Evolutionary conservation across 768 basidiomycete species (phyloP), one percentile per base, ranked within the genome.

Genomic region (Mrakia frigida): DNA sequence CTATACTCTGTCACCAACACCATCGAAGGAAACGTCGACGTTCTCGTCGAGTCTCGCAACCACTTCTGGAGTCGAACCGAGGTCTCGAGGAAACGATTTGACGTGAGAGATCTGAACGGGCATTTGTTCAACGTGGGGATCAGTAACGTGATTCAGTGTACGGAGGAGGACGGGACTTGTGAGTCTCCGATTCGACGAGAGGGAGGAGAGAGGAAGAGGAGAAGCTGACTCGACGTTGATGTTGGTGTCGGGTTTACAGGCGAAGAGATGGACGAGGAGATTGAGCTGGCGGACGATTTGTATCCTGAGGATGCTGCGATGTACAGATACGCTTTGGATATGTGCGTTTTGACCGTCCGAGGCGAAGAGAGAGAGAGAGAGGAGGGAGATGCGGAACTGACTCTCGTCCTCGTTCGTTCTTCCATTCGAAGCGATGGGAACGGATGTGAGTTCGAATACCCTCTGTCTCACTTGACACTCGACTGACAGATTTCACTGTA

Each of bases 41-140:
- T 43, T 6, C 11, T 43, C 6, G 11, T 43, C 11, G 43, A 43
- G 43, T 9, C 3, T 2, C 23, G 3, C 41, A 1, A 7, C 11
- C 4, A 3, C 37, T 2, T 31, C 23, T n/a, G n/a, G n/a, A n/a
- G n/a, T n/a, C n/a, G 43, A 59, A 35, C 14, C 37, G 6, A 16
- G 3, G 46, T 37, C 1, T 7, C 5, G 25, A 35, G 61, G 39
- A 6, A 46, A 18, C n/a, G 59, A 1, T 39, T 52, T n/a, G 35
- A 56, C 9, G 21, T 63, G 16, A 14, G 5, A 2, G 65, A 18
- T 1, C 65, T 74, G 14, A 74, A 74, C 37, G 23, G 16, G 33
- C 74, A 35, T 25, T 50, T 74, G 65, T 35, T 74, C 43, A 65
- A 69, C 50, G 52, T 74, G 13, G 65, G 74, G 18, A 25, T 74